Base-by-base conservation (phyloP, 768 basidiomycete species). In the Udeniomyces megalosporus region DNA sequence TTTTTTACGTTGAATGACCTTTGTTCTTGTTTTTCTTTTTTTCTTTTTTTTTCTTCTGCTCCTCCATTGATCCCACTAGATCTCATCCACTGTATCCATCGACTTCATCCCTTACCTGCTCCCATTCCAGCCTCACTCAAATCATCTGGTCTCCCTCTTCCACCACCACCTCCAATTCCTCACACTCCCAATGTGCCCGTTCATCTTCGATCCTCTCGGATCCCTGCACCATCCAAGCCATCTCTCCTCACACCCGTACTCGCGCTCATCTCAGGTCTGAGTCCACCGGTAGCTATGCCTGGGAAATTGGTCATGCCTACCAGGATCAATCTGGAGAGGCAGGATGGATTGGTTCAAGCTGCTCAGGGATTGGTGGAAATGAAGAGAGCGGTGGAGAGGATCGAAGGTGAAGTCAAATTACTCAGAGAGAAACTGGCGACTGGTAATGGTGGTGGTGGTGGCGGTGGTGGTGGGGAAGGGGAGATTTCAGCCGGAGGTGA, bases 301-400 rank as follows among this genome's bases (percentile, higher is more conserved):
- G 79, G 79, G 17, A 82, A 85, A 12, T 79, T 99, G 54, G 86
- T 93, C 64, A 96, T 97, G 90, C 95, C 95, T 20, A 96, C 95
- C 2, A 79, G 82, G 44, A 82, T 83, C 28, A 95, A 90, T 66
- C 78, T 84, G 58, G 77, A 79, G 57, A 81, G 80, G 67, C 77
- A 91, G 22, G 90, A 95, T 65, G 76, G 77, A 15, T 73, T 97
- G 17, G 69, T 92, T 49, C 82, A 84, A 4, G 82, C 85, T 3
- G 81, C 87, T 0, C 79, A 79, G 4, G 77, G 80, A 14, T 74
- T 96, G 69, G 79, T 93, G n/a, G 75, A 96, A 69, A 84, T 82
- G 67, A 97, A 96, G 78, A 84, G 86, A 68, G 76, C 82, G 14
- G 80, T 88, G 45, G 93, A 97, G 71, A 81, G 84, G 70, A 80